Base-by-base conservation (phyloP, 371 early-diverging fungal species). In the Coemansia sp. region DNA sequence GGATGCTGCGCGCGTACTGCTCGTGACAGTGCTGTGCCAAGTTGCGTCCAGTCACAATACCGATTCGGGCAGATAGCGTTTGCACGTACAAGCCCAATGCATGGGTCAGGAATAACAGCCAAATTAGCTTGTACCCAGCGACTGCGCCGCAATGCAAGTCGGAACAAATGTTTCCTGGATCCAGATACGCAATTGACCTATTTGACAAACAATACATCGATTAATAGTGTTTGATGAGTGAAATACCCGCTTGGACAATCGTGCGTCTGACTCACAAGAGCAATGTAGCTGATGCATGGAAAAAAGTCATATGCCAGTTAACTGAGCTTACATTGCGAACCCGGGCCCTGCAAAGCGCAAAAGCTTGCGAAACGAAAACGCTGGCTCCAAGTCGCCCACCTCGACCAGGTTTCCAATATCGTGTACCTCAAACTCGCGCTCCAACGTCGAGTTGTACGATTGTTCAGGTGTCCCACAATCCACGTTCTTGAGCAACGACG, bases 131-230 rank as follows among this genome's bases (percentile, higher is more conserved):
- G 72, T 88, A 88, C 3, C 88, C 88, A 42, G 88, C 88, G 7
- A 86, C 69, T 18, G 89, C 84, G 18, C 90, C 90, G 30, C 86
- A 82, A 72, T 89, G 89, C 18, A 89, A 69, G 80, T 90, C 89
- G 0, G 88, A 86, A 56, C 88, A 89, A 0, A 88, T 75, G 61
- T 89, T 90, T 12, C 90, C 90, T 0, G 90, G 90, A 72, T 90
- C 90, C 37, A 90, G 75, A 55, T 88, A 90, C 9, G 89, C 90
- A 37, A 75, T 75, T 11, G 77, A 75, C 75, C 75, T 75, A 75
- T 20, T 33, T 14, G 26, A 11, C 7, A 4, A 14, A 9, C 37
- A 37, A 37, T 11, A 37, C 11, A 11, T 33, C 8, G 6, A 39
- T 6, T 4, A 54, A 28, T 7, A 25, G 33, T 8, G 5, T 37